Evolutionary conservation across 2,329 filamentous ascomycete genomes (phyloP).

Genomic region (Epichloe scottii): DNA sequence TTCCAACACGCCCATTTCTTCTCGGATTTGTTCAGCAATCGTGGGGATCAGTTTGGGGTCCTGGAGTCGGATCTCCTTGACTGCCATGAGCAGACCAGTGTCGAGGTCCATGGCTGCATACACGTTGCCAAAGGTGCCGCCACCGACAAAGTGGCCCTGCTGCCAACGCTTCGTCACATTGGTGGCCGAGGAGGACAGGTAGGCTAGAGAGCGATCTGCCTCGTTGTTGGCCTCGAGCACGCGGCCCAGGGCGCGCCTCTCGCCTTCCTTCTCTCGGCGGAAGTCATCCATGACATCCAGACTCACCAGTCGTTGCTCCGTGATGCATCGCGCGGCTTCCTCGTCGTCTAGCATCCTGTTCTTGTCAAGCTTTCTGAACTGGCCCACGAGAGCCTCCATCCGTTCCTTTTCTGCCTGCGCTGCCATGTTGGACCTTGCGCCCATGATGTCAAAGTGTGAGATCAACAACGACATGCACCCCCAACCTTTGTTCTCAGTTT

Average conservation of each 20-base stretch:
- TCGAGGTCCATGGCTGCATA: slow-evolving; percentile 97
- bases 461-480: slow-evolving; percentile 93
- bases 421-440: slow-evolving; percentile 81
- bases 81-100: slow-evolving; percentile 91
- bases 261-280: slow-evolving; percentile 67
- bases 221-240: slow-evolving; percentile 93
- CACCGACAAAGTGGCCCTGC: slow-evolving; percentile 95
- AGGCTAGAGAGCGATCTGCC: slow-evolving; percentile 86
- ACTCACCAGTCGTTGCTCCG: slow-evolving; percentile 60
- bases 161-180: slow-evolving; percentile 97
- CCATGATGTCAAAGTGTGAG: slow-evolving; percentile 98
- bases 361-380: slow-evolving; percentile 67
- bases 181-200: slow-evolving; percentile 83
- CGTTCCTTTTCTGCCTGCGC: slow-evolving; percentile 89
- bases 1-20: slow-evolving; percentile 94
- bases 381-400: slow-evolving; percentile 65
- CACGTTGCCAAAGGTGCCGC: slow-evolving; percentile 93
- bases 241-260: slow-evolving; percentile 75
- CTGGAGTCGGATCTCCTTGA: slow-evolving; percentile 95
- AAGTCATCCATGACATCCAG: slow-evolving; percentile 65
- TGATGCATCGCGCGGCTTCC: slow-evolving; percentile 66
- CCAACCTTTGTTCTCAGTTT: slow-evolving; percentile 77
- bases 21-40: slow-evolving; percentile 84
- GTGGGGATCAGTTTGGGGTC: slow-evolving; percentile 93
- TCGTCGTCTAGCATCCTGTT: slow-evolving; percentile 65